Conservation (phyloP, 768 basidiomycete species). For the Brasilioporus rufonigricans region DNA sequence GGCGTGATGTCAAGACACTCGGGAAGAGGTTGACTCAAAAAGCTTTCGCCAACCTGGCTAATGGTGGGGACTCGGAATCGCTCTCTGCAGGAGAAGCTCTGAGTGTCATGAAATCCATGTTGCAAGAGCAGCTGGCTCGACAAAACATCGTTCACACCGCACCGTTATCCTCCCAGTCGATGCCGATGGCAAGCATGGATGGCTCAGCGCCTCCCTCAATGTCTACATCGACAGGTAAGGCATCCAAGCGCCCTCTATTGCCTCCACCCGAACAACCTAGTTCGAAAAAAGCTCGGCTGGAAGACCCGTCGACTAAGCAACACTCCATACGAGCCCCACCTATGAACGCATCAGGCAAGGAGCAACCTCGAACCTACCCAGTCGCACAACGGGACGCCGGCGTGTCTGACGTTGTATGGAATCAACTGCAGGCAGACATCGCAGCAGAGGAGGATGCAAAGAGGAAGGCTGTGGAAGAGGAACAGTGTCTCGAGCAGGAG, state of each 20-base stretch:
- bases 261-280: conserved; percentile 12
- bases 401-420: conserved; percentile 53
- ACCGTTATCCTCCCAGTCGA: neutral
- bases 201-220: conserved; percentile 21
- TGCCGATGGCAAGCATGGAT: conserved; percentile 23
- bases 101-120: conserved; percentile 20
- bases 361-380: conserved; percentile 6
- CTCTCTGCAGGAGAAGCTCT: conserved; percentile 33
- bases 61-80: conserved; percentile 15
- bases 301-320: neutral
- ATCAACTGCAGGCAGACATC: conserved; percentile 42
- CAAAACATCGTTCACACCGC: conserved; percentile 6
- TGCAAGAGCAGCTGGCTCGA: conserved; percentile 23
- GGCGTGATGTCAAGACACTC: conserved; percentile 58
- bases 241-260: conserved; percentile 20
- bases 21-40: conserved; percentile 45
- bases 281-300: neutral
- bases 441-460: conserved; percentile 24
- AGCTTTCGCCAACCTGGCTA: conserved; percentile 34
- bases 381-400: conserved; percentile 44
- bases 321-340: neutral
- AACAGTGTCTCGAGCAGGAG: conserved; percentile 19
- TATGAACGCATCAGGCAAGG: neutral
- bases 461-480: conserved; percentile 18
- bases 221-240: conserved; percentile 16